Conservation (phyloP, 176 grass and related monocot genomes). For the Bonia amplexicaulis region DNA sequence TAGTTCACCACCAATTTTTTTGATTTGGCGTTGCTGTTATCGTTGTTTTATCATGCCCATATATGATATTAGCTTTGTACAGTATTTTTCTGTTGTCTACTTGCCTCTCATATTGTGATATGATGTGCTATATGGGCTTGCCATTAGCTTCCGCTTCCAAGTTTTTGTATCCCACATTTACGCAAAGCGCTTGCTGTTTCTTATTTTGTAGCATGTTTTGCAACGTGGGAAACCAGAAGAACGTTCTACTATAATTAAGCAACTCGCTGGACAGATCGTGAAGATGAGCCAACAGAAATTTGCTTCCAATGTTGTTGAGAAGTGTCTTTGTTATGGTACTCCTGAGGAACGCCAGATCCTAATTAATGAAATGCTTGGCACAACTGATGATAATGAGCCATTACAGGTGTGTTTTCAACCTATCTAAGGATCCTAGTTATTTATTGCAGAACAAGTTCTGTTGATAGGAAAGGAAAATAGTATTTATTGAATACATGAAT, state of each 20-base stretch:
- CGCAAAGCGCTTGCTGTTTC: not conserved
- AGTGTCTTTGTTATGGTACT: conserved; percentile 79
- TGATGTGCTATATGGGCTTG: not conserved
- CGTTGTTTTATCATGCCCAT: not conserved
- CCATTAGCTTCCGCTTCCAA: not conserved
- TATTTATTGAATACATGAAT: not conserved
- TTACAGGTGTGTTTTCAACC: conserved; percentile 63
- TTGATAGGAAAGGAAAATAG: not conserved
- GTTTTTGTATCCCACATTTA: not conserved
- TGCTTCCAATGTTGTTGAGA: conserved; percentile 95
- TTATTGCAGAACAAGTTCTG: not conserved
- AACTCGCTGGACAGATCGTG: conserved; percentile 88
- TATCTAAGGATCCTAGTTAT: not conserved
- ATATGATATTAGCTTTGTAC: not conserved
- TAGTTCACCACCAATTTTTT: not conserved
- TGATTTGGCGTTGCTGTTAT: not conserved
- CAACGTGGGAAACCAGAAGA: conserved; percentile 82
- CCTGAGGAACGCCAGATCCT: conserved; percentile 74
- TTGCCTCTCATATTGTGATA: not conserved
- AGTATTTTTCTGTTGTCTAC: not conserved
- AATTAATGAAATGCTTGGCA: conserved; percentile 91
- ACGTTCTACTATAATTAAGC: conserved; percentile 64
- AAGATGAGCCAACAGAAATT: conserved; percentile 99
- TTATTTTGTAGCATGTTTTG: conserved; percentile 75
- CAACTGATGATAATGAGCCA: conserved; percentile 94